Evolutionary conservation across 345 rosid species (phyloP).

Genomic region (Eucalyptus marginata): DNA sequence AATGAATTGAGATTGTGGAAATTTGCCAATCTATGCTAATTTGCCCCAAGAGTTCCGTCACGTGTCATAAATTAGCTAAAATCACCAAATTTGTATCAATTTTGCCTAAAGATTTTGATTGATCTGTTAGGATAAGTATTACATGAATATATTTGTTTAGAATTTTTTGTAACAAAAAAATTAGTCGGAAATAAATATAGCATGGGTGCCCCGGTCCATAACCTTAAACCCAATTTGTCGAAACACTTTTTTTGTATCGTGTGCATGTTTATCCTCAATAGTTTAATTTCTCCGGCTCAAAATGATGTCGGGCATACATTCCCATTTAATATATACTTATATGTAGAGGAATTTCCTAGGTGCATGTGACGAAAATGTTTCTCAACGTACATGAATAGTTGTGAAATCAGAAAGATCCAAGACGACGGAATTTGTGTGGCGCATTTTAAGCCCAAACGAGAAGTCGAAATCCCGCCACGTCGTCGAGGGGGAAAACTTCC

Average conservation of each 20-base stretch:
- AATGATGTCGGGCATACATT: neutral
- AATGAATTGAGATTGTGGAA: neutral
- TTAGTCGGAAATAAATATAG: rapidly evolving
- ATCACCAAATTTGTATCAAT: neutral
- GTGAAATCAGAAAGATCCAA: neutral
- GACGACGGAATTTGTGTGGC: neutral
- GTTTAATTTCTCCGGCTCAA: neutral
- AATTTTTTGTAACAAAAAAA: neutral
- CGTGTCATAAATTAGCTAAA: neutral
- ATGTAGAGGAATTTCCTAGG: neutral
- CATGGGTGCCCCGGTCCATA: rapidly evolving
- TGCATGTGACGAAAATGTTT: too few species aligned
- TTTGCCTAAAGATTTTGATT: rapidly evolving
- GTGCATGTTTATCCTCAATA: neutral
- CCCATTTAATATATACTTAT: neutral
- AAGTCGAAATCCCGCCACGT: conserved; percentile 18
- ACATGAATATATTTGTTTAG: rapidly evolving
- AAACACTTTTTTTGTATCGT: neutral
- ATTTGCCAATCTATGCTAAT: neutral
- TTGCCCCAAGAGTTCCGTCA: neutral
- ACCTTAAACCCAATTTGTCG: neutral
- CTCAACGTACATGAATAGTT: neutral
- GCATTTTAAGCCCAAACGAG: neutral
- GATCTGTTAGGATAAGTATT: rapidly evolving
- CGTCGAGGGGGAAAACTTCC: neutral